Conservation (phyloP, 495 filamentous ascomycete species). For the Daldinia childiae region DNA sequence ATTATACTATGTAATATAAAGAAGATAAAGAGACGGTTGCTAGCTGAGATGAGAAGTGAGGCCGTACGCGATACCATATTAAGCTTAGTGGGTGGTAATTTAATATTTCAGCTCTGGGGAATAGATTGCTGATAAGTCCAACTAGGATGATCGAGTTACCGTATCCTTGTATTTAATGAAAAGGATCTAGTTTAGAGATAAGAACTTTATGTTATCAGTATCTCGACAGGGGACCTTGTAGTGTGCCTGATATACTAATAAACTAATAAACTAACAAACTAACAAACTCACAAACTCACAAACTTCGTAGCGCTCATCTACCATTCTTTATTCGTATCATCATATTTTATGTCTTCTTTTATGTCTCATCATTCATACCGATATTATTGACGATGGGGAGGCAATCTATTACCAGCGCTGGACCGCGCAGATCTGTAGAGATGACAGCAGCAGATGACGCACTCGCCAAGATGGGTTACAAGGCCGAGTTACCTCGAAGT, state of each 20-base stretch:
- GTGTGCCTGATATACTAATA: slow-evolving; percentile 1
- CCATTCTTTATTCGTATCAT: background rate
- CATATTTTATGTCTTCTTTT: slow-evolving; percentile 1
- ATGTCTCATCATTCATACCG: slow-evolving; percentile 4
- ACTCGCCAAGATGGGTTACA: slow-evolving; percentile 72
- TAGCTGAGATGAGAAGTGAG: slow-evolving; percentile 9
- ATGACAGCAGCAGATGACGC: slow-evolving; percentile 55
- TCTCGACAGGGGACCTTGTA: slow-evolving; percentile 13
- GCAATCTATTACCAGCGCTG: slow-evolving; percentile 27
- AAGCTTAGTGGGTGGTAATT: slow-evolving; percentile 25
- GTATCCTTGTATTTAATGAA: background rate
- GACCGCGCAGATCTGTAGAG: slow-evolving; percentile 30
- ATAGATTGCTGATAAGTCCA: slow-evolving; percentile 23
- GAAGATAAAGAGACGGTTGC: slow-evolving; percentile 2
- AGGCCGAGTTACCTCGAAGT: slow-evolving; percentile 68
- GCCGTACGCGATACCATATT: slow-evolving; percentile 23
- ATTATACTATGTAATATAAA: slow-evolving; percentile 5
- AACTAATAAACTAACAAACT: background rate
- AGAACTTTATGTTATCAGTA: slow-evolving; percentile 32
- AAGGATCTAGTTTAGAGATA: slow-evolving; percentile 32
- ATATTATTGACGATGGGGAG: slow-evolving; percentile 21
- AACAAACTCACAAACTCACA: background rate
- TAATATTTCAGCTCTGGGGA: slow-evolving; percentile 17
- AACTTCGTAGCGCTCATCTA: background rate
- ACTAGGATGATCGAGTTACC: slow-evolving; percentile 18